phyloP scores from a whole-genome alignment of 768 basidiomycete genomes.

The Mycena alexandri region DNA sequence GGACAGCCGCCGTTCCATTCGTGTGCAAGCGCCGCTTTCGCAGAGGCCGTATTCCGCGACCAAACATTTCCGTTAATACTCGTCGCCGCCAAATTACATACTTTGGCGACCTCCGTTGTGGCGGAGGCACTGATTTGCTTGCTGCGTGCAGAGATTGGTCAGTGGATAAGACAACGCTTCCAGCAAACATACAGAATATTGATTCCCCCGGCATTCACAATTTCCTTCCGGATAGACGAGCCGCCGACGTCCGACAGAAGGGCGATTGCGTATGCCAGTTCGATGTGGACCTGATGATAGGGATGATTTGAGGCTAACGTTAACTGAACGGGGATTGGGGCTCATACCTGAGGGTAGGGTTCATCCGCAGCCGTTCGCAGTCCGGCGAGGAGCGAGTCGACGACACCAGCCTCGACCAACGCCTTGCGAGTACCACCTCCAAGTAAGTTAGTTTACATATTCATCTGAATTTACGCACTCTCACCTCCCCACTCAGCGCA shows the following conservation, averaged over 20 bases:
- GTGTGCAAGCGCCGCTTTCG: constrained; percentile 35
- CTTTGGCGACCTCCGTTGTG: constrained; percentile 40
- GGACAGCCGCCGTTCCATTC: constrained; percentile 32
- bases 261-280: constrained; percentile 42
- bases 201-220: constrained; percentile 44
- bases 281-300: constrained; percentile 41
- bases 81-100: constrained; percentile 41
- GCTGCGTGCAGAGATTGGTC: too few species aligned
- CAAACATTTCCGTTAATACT: constrained; percentile 44
- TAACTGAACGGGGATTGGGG: too few species aligned
- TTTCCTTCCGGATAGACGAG: constrained; percentile 42
- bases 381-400: constrained; percentile 43
- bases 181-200: too few species aligned
- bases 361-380: constrained; percentile 41
- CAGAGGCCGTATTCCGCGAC: constrained; percentile 42
- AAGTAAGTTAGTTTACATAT: constrained; percentile 1
- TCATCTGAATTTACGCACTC: constrained; percentile 23
- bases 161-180: too few species aligned
- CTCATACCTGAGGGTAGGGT: constrained; percentile 29
- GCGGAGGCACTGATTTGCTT: constrained; percentile 35
- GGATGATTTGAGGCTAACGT: constrained; percentile 27
- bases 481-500: constrained; percentile 43
- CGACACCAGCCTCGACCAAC: constrained; percentile 43
- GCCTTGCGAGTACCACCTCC: constrained; percentile 38
- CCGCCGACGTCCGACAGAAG: constrained; percentile 45